phyloP scores from a whole-genome alignment of 305 asterid species.

The Fraxinus nigra region DNA sequence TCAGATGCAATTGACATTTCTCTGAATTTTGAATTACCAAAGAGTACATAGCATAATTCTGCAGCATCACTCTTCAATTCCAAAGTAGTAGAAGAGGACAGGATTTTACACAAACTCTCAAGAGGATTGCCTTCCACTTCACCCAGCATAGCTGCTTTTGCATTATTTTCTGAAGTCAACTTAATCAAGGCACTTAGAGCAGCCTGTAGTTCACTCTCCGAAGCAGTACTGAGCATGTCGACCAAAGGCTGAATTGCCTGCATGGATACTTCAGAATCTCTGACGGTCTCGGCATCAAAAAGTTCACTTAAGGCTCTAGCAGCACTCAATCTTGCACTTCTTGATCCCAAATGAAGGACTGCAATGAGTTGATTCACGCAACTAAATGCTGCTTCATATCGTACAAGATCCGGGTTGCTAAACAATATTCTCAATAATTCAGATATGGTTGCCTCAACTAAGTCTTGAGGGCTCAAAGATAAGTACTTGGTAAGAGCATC shows the following conservation, averaged over 20 bases:
- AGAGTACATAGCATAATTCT: slow-evolving; percentile 60
- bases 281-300: slow-evolving; percentile 58
- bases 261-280: slow-evolving; percentile 64
- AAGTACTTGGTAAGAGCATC: slow-evolving; percentile 80
- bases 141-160: slow-evolving; percentile 56
- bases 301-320: slow-evolving; percentile 72
- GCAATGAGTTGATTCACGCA: slow-evolving; percentile 76
- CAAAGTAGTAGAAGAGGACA: slow-evolving; percentile 50
- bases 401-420: slow-evolving; percentile 59
- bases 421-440: slow-evolving; percentile 74
- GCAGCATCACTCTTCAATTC: slow-evolving; percentile 75
- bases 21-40: slow-evolving; percentile 53
- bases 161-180: slow-evolving; percentile 54
- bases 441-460: slow-evolving; percentile 69
- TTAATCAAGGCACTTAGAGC: slow-evolving; percentile 72
- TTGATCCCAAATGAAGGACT: slow-evolving; percentile 92
- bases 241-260: slow-evolving; percentile 87
- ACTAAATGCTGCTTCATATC: slow-evolving; percentile 57
- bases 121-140: slow-evolving; percentile 73
- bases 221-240: slow-evolving; percentile 62
- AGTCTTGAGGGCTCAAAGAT: slow-evolving; percentile 84
- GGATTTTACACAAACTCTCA: slow-evolving; percentile 53
- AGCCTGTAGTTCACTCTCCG: slow-evolving; percentile 58
- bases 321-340: slow-evolving; percentile 74
- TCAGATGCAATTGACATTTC: slow-evolving; percentile 55